Conservation (phyloP, 2,329 filamentous ascomycete genomes). For the Fusarium sterilihyphosum region DNA sequence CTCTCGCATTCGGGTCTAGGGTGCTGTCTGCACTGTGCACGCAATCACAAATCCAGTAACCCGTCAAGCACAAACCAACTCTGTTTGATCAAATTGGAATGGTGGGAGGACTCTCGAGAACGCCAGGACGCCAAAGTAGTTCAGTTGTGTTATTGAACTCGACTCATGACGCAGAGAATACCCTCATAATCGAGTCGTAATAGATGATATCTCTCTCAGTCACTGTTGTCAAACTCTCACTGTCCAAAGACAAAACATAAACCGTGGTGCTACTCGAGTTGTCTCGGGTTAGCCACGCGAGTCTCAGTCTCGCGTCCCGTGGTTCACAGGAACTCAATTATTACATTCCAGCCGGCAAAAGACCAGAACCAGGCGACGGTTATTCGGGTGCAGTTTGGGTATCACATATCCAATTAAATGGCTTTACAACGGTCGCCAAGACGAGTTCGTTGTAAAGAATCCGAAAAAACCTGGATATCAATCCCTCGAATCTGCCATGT, state of each 20-base stretch:
- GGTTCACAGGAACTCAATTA: background rate
- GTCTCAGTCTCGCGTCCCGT: conserved; percentile 18
- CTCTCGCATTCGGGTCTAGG: conserved; percentile 3
- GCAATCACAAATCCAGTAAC: background rate
- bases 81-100: conserved; percentile 1
- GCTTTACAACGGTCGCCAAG: conserved; percentile 8
- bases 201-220: background rate
- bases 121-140: background rate
- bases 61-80: conserved; percentile 9
- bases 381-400: background rate
- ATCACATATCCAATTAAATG: background rate
- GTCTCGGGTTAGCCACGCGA: conserved; percentile 38
- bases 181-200: background rate
- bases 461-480: background rate
- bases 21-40: conserved; percentile 6
- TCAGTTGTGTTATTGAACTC: background rate
- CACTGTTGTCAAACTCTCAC: background rate
- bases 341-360: conserved; percentile 12
- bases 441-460: background rate
- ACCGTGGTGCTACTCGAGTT: background rate
- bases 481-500: background rate
- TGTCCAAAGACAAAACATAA: conserved; percentile 7
- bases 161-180: background rate
- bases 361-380: background rate
- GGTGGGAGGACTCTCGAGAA: background rate